A percentile compares a stretch with the other conserved stretches of the same genome.
Conservation (phyloP, 2,329 filamentous ascomycete genomes). For the Ceratocystis eucalypticola region DNA sequence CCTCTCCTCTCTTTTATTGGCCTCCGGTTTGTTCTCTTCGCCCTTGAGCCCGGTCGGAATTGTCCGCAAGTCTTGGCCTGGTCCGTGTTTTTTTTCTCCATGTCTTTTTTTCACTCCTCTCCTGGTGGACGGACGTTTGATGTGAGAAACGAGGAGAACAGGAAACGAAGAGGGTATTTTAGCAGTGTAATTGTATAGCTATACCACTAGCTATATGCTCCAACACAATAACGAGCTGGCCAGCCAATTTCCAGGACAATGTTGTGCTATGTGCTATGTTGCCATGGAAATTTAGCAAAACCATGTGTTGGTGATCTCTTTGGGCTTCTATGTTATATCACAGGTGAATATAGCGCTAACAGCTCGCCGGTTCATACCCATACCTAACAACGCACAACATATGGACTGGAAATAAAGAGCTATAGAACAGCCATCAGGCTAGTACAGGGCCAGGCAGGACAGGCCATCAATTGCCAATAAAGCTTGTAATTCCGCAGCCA, state of each 20-base stretch:
- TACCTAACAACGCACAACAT: background rate
- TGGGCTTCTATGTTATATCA: background rate
- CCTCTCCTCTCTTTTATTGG: background rate
- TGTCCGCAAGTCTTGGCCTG: constrained; percentile 1
- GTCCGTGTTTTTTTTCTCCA: constrained; percentile 2
- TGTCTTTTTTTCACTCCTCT: background rate
- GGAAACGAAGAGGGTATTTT: background rate
- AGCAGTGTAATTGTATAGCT: background rate
- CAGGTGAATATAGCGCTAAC: constrained; percentile 3
- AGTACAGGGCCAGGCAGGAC: background rate
- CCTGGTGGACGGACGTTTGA: background rate
- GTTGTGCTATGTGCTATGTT: background rate
- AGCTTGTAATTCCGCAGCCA: background rate
- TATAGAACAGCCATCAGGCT: background rate
- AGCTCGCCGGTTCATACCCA: background rate
- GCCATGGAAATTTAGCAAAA: no score
- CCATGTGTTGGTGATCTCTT: no score
- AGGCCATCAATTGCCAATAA: no score
- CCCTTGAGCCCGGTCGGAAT: background rate
- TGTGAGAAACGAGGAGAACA: background rate
- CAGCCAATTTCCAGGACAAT: background rate
- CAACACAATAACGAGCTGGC: background rate
- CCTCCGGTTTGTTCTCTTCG: constrained; percentile 5
- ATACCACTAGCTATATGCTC: background rate
- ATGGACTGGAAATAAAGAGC: background rate